Evolutionary conservation across 192 early-diverging fungal genomes (phyloP), one percentile per base, ranked within the genome.

Genomic region (Podochytrium sp.): DNA sequence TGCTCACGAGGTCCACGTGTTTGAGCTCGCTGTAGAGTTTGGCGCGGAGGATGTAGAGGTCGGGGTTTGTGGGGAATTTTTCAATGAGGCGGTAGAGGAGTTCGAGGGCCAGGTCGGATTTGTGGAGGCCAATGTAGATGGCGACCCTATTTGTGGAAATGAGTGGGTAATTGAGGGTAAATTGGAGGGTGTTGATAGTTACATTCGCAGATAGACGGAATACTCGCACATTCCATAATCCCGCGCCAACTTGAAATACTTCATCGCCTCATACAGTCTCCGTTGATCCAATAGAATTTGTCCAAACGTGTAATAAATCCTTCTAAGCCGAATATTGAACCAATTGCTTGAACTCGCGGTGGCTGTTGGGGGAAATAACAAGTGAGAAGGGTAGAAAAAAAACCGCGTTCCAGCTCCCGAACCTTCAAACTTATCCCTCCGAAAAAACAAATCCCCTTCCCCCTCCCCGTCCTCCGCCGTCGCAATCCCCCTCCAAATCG

Each of bases 1-100:
- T 61, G 51, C 81, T 80, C 30, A 71, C 76, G 29, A 82, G 78
- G 33, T 81, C 79, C 4, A 78, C 66, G 63, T 80, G 75, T 32
- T 69, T 71, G 30, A 76, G 58, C 32, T 78, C 59, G 12, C 70
- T 63, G 71, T 84, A 81, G 7, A 86, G 53, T 68, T 81, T 84
- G 20, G 85, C 82, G 2, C 85, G 78, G 20, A 84, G 63, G 27
- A 86, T 79, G 34, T 67, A 79, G n/a, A 80, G 58, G 50, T 86
- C 85, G 5, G 43, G 40, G 42, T 78, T 73, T 0, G 5, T n/a
- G 14, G 75, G 66, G n/a, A 58, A 23, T 4, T 53, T 58, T 27
- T 80, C 73, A 16, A 67, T 85, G 39, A 85, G 77, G 12, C 69
- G 51, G 65, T 77, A 79, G 4, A 84, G 69, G 20, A 76, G 67